Evolutionary conservation across 352 stramenopile genomes (phyloP).

Genomic region (Phytophthora podocarpi): DNA sequence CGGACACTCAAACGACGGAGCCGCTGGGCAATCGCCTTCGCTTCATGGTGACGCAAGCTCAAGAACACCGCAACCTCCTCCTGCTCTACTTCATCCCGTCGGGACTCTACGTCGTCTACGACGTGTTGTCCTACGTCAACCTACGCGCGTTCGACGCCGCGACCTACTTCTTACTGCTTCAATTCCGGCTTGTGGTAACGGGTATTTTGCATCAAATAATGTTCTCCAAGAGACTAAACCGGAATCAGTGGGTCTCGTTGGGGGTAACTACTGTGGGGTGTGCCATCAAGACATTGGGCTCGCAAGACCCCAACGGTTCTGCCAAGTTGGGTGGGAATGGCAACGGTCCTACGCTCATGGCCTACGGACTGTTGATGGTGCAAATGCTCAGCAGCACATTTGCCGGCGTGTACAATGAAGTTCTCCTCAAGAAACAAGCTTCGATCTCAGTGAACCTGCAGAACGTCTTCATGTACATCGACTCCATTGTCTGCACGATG

Average conservation of each 20-base stretch:
- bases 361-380: slow-evolving; percentile 66
- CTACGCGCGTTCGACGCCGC: slow-evolving; percentile 71
- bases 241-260: slow-evolving; percentile 80
- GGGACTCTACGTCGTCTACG: slow-evolving; percentile 81
- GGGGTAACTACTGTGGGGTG: slow-evolving; percentile 74
- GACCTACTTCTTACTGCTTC: slow-evolving; percentile 81
- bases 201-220: slow-evolving; percentile 79
- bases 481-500: slow-evolving; percentile 78
- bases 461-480: slow-evolving; percentile 87
- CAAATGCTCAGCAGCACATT: slow-evolving; percentile 87
- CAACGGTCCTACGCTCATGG: slow-evolving; percentile 36
- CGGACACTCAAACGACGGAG: slow-evolving; percentile 40
- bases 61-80: slow-evolving; percentile 50
- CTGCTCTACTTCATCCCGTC: slow-evolving; percentile 79
- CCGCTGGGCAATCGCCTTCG: slow-evolving; percentile 32
- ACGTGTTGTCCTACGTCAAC: slow-evolving; percentile 87
- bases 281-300: slow-evolving; percentile 77
- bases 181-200: slow-evolving; percentile 85
- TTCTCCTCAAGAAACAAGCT: slow-evolving; percentile 77
- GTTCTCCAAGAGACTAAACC: slow-evolving; percentile 74
- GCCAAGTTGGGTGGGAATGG: slow-evolving; percentile 5
- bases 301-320: slow-evolving; percentile 22
- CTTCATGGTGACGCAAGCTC: slow-evolving; percentile 44
- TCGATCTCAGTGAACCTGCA: slow-evolving; percentile 78
- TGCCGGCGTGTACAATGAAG: slow-evolving; percentile 85